phyloP scores from a whole-genome alignment of 2,329 filamentous ascomycete genomes.

The Ascochyta pisi region DNA sequence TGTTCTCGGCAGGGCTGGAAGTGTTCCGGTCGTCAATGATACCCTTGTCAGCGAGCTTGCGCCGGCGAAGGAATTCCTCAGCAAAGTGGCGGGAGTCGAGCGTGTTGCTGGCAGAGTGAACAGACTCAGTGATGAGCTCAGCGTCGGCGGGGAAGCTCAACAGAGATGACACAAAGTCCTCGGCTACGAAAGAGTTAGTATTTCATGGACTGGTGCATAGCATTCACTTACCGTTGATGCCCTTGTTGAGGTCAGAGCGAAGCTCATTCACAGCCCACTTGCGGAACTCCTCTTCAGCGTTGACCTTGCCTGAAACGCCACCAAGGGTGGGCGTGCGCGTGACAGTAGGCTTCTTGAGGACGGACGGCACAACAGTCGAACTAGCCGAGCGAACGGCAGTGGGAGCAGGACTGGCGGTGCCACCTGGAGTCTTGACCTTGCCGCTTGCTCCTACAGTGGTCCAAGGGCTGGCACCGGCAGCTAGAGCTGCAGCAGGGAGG shows the following conservation, averaged over 20 bases:
- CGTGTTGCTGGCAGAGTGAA: constrained; percentile 85
- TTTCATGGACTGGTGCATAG: not conserved
- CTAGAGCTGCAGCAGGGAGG: constrained; percentile 50
- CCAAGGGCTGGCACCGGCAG: constrained; percentile 70
- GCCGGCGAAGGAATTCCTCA: constrained; percentile 91
- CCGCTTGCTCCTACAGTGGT: constrained; percentile 94
- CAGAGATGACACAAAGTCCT: constrained; percentile 80
- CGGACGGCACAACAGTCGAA: constrained; percentile 50
- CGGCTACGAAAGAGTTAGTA: constrained; percentile 61
- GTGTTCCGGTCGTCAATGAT: constrained; percentile 74
- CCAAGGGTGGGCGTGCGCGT: constrained; percentile 57
- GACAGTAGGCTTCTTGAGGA: constrained; percentile 62
- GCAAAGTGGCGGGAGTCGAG: constrained; percentile 94
- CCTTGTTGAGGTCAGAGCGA: constrained; percentile 72
- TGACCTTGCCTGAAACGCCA: constrained; percentile 54
- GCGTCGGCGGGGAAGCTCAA: constrained; percentile 77
- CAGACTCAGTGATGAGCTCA: constrained; percentile 85
- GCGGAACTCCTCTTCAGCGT: constrained; percentile 87
- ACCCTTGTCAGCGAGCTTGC: constrained; percentile 91
- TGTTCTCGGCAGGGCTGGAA: constrained; percentile 57
- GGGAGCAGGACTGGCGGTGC: constrained; percentile 59
- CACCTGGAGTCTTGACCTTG: constrained; percentile 80
- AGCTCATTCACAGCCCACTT: constrained; percentile 90
- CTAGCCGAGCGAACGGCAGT: constrained; percentile 58
- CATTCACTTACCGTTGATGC: constrained; percentile 66